A percentile compares a stretch with the other conserved stretches of the same genome.
Conservation (phyloP, 1,139 yeast species). For the Candida sp. region DNA sequence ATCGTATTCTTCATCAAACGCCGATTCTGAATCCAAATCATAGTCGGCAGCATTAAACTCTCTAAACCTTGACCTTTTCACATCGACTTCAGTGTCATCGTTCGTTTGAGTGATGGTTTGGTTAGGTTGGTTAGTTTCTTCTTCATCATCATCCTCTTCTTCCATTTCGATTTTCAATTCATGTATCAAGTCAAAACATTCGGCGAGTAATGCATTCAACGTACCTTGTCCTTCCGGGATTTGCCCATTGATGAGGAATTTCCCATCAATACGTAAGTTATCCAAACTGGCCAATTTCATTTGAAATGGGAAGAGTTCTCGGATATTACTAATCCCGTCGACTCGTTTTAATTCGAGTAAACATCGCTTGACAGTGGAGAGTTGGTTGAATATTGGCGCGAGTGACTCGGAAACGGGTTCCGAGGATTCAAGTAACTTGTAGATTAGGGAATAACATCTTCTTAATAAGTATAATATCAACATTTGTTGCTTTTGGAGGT, state of each 20-base stretch:
- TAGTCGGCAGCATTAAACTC: conserved; percentile 49
- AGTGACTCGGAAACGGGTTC: conserved; percentile 95
- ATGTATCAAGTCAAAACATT: conserved; percentile 89
- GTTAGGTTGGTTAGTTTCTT: conserved; percentile 8
- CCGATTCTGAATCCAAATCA: conserved; percentile 39
- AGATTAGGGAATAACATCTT: conserved; percentile 85
- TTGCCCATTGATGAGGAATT: conserved; percentile 80
- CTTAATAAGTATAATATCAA: conserved; percentile 76
- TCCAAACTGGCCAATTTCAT: conserved; percentile 90
- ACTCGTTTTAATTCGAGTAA: conserved; percentile 83
- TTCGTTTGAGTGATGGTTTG: conserved; percentile 13
- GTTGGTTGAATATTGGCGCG: conserved; percentile 89
- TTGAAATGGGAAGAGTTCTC: conserved; percentile 94
- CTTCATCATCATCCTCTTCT: conserved; percentile 50
- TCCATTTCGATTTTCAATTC: conserved; percentile 88
- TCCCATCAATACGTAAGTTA: conserved; percentile 83
- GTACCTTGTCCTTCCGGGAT: conserved; percentile 98
- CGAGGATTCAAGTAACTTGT: conserved; percentile 82
- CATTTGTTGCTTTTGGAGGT: conserved; percentile 47
- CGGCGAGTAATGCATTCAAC: conserved; percentile 83
- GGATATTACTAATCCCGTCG: conserved; percentile 82
- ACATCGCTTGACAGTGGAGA: conserved; percentile 90
- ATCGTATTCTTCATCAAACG: conserved; percentile 23
- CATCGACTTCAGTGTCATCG: conserved; percentile 38
- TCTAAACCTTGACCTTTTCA: conserved; percentile 40